phyloP scores from a whole-genome alignment of 2,329 filamentous ascomycete species.

The Atkinsonella hypoxylon region DNA sequence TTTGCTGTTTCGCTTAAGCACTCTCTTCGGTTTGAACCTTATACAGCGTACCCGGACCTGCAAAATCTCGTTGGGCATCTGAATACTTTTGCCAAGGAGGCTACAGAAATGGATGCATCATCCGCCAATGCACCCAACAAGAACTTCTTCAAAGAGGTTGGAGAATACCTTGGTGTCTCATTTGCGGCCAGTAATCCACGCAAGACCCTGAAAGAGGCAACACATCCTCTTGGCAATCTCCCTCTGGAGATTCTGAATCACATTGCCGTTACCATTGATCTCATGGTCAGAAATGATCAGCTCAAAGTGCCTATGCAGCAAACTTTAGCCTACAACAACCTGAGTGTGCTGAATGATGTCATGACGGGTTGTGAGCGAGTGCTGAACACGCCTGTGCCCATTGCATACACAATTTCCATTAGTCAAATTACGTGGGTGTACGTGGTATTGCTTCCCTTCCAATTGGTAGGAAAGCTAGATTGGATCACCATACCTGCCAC shows the following conservation, averaged over 20 bases:
- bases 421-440: slow-evolving; percentile 81
- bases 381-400: slow-evolving; percentile 68
- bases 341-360: slow-evolving; percentile 58
- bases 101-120: slow-evolving; percentile 28
- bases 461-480: slow-evolving; percentile 49
- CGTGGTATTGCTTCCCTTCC: slow-evolving; percentile 69
- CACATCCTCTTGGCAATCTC: slow-evolving; percentile 67
- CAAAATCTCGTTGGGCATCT: slow-evolving; percentile 57
- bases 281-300: slow-evolving; percentile 42
- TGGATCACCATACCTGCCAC: slow-evolving; percentile 74
- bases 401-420: slow-evolving; percentile 76
- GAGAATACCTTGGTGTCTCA: slow-evolving; percentile 63
- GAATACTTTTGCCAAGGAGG: slow-evolving; percentile 57
- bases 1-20: slow-evolving; percentile 73
- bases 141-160: slow-evolving; percentile 48
- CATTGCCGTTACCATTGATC: slow-evolving; percentile 54
- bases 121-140: slow-evolving; percentile 25
- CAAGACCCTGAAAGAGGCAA: slow-evolving; percentile 62
- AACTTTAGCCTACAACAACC: slow-evolving; percentile 45
- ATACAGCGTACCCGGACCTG: slow-evolving; percentile 64
- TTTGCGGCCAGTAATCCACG: slow-evolving; percentile 70
- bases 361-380: slow-evolving; percentile 65
- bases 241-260: slow-evolving; percentile 71
- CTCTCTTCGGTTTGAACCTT: slow-evolving; percentile 72
- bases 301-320: slow-evolving; percentile 47